Evolutionary conservation across 2,329 filamentous ascomycete species (phyloP), one percentile per base, ranked within the genome.

Genomic region (Fusarium miscanthi): DNA sequence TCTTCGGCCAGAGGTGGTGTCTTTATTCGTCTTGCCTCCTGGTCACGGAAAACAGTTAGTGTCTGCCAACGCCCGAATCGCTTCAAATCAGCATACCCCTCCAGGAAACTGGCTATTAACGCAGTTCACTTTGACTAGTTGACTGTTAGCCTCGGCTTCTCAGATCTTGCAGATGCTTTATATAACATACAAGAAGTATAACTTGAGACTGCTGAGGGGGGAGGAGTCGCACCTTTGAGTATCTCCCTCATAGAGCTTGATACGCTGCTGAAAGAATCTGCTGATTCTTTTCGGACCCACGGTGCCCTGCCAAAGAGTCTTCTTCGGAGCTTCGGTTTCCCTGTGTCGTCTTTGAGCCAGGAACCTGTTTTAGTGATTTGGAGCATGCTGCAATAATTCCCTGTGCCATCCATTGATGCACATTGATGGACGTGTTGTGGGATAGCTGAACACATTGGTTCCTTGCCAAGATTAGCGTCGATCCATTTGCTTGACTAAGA

Each of bases 11-110:
- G 73, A 0, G 84, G 85, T 3, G 86, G 86, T 6, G 86, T 87
- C 54, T 81, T 82, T 17, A 88, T 77, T 8, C 86, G 82, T n/a
- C 78, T 82, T 9, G 86, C 86, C 79, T 88, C 86, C 86, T 87
- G 53, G 25, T 14, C 13, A 11, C 14, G 21, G 12, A 56, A 21
- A 16, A 11, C 42, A 5, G 12, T 67, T 21, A 66, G 48, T 13
- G 45, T 78, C 30, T 78, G 59, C n/a, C 31, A n/a, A 13, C 8
- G 33, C 17, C 9, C 5, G 4, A 7, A n/a, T 27, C 31, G 13
- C 10, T 30, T 40, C 6, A 17, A 7, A 19, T 30, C 8, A 8
- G 76, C 79, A 64, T 72, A 83, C 81, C 46, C 79, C 80, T 42
- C 81, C 80, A 2, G 81, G 82, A 63, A 79, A 84, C 31, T 80